Percentiles rank a stretch among this genome's conserved stretches.
Evolutionary conservation across 176 grass and related monocot species (phyloP).

Genomic region (Typha latifolia): DNA sequence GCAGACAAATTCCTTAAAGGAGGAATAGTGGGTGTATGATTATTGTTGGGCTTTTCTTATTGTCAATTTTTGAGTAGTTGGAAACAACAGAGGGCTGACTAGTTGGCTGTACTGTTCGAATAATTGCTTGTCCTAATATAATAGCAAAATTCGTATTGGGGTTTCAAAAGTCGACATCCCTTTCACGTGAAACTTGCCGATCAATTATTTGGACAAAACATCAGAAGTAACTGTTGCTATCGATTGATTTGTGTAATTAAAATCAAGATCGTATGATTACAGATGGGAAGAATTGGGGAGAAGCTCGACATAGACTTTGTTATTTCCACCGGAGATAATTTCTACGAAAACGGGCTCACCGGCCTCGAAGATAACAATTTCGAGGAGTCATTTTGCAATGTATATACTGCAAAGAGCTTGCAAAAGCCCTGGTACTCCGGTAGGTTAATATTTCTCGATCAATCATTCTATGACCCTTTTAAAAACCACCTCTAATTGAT

Average conservation of each 20-base stretch:
- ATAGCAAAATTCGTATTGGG: too few species aligned
- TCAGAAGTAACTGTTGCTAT: neutral
- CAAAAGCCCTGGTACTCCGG: conserved; percentile 73
- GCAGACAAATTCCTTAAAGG: too few species aligned
- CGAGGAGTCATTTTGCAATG: conserved; percentile 49
- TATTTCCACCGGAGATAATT: conserved; percentile 83
- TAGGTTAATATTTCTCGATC: neutral
- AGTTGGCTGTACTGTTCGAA: too few species aligned
- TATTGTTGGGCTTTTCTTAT: too few species aligned
- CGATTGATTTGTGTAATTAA: neutral
- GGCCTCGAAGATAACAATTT: conserved; percentile 52
- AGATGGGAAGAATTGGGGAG: conserved; percentile 73
- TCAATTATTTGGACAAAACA: too few species aligned
- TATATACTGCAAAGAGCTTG: conserved; percentile 66
- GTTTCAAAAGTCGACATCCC: too few species aligned
- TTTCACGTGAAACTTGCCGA: too few species aligned
- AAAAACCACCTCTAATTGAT: neutral
- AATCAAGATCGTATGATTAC: neutral
- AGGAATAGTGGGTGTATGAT: too few species aligned
- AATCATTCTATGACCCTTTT: too few species aligned
- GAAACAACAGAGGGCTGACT: too few species aligned
- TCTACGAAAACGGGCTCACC: conserved; percentile 55
- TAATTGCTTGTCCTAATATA: too few species aligned
- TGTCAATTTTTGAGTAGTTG: too few species aligned
- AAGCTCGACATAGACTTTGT: conserved; percentile 71